Conservation (phyloP, 2,329 filamentous ascomycete genomes). For the Huntiella moniliformis region DNA sequence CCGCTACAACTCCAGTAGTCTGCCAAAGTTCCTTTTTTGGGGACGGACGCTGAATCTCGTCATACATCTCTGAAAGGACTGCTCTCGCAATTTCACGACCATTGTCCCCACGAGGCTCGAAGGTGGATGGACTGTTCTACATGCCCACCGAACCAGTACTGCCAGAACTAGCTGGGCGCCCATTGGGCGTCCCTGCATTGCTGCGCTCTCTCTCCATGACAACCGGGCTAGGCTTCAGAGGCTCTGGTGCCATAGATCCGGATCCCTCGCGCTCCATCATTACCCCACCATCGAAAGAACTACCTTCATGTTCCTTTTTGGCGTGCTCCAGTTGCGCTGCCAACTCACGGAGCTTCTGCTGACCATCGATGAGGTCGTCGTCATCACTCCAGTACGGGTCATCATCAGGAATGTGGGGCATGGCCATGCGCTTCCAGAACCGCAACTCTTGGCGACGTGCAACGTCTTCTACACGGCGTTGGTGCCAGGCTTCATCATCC, state of each 20-base stretch:
- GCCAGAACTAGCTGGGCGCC: neutral
- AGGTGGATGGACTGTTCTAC: slow-evolving; percentile 1
- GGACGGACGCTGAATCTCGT: too few relatives aligned
- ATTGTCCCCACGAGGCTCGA: too few relatives aligned
- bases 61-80: too few relatives aligned
- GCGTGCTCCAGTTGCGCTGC: slow-evolving; percentile 20
- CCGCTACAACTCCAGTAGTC: too few relatives aligned
- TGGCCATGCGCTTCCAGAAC: slow-evolving; percentile 48
- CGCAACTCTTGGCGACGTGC: slow-evolving; percentile 38
- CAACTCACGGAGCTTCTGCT: slow-evolving; percentile 37
- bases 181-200: neutral
- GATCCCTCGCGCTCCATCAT: slow-evolving; percentile 15
- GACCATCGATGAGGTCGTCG: slow-evolving; percentile 42
- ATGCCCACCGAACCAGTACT: slow-evolving; percentile 6
- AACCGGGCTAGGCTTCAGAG: slow-evolving; percentile 7
- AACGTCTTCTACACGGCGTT: slow-evolving; percentile 32
- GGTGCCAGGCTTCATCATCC: slow-evolving; percentile 35
- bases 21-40: too few relatives aligned
- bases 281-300: slow-evolving; percentile 14
- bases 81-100: too few relatives aligned
- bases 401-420: slow-evolving; percentile 40
- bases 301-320: slow-evolving; percentile 19
- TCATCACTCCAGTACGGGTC: slow-evolving; percentile 46
- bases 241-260: slow-evolving; percentile 2
- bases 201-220: neutral